Evolutionary conservation across 352 stramenopile genomes (phyloP).

Genomic region (Globisporangium recalcitrans): DNA sequence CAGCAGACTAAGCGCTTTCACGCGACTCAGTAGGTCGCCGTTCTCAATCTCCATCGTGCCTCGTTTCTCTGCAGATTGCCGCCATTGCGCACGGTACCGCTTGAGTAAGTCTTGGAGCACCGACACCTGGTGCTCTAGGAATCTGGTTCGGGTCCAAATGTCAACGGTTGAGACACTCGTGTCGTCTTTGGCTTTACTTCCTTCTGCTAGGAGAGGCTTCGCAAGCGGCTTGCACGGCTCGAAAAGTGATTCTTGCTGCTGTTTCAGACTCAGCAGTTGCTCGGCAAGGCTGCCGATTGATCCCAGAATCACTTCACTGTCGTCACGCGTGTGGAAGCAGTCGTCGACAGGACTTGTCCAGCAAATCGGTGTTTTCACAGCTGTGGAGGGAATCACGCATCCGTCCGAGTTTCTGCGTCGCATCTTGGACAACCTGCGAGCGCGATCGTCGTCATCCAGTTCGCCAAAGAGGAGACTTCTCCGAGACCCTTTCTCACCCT

Average conservation of each 20-base stretch:
- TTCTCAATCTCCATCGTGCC: conserved; percentile 37
- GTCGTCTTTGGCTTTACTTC: conserved; percentile 1
- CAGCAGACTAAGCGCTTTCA: conserved; percentile 30
- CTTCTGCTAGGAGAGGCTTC: conserved; percentile 4
- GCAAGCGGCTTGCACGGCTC: conserved; percentile 13
- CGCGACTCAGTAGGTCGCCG: conserved; percentile 28
- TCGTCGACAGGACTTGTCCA: conserved; percentile 22
- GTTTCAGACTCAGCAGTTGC: conserved; percentile 39
- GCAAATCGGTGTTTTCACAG: conserved; percentile 14
- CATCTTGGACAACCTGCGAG: conserved; percentile 1
- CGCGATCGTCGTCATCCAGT: conserved; percentile 15
- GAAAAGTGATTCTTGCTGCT: conserved; percentile 25
- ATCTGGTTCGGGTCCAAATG: conserved; percentile 26
- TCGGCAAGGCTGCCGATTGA: conserved; percentile 38
- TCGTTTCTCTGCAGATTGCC: conserved; percentile 27
- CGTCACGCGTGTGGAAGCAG: conserved; percentile 40
- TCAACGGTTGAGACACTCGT: conserved; percentile 19
- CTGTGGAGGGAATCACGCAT: conserved; percentile 5
- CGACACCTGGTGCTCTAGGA: conserved; percentile 43
- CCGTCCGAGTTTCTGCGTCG: conserved; percentile 24
- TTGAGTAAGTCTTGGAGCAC: conserved; percentile 48
- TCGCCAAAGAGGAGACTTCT: not conserved
- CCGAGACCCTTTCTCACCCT: conserved; percentile 9
- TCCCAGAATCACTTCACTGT: conserved; percentile 39
- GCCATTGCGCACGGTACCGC: conserved; percentile 47